Conservation (phyloP, 305 asterid genomes). For the Solanum hybrid region DNA sequence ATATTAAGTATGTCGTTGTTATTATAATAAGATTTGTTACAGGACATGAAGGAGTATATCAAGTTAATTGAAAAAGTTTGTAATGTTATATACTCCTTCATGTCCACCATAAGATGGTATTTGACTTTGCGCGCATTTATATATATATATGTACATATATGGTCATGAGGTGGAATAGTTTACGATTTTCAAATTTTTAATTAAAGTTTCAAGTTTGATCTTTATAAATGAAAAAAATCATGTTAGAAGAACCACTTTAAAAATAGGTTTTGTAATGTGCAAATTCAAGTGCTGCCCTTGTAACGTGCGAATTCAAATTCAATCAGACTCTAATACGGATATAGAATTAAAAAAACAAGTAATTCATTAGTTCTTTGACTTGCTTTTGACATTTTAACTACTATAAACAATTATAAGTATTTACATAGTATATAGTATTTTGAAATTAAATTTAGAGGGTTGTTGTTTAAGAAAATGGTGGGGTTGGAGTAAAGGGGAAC, state of each 20-base stretch:
- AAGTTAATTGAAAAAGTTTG: neutral
- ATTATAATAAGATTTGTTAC: neutral
- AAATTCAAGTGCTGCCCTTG: neutral
- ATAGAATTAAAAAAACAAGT: neutral
- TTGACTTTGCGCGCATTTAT: neutral
- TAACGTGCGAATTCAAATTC: neutral
- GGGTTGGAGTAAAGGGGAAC: conserved; percentile 10
- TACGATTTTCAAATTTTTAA: neutral
- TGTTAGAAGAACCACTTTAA: neutral
- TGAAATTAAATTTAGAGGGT: neutral
- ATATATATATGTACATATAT: neutral
- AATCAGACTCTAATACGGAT: neutral
- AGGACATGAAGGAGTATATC: neutral
- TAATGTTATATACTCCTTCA: neutral
- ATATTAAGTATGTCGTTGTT: too few species aligned
- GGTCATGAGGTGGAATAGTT: neutral
- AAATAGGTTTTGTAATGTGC: neutral
- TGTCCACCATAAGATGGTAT: neutral
- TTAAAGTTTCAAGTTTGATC: neutral
- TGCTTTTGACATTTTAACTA: neutral
- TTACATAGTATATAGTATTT: neutral
- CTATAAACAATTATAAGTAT: neutral
- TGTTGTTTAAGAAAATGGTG: neutral
- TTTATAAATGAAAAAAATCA: neutral
- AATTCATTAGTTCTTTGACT: neutral